Evolutionary conservation across 805 yeast species (phyloP).

Genomic region (Grigorovia transvaalensis): DNA sequence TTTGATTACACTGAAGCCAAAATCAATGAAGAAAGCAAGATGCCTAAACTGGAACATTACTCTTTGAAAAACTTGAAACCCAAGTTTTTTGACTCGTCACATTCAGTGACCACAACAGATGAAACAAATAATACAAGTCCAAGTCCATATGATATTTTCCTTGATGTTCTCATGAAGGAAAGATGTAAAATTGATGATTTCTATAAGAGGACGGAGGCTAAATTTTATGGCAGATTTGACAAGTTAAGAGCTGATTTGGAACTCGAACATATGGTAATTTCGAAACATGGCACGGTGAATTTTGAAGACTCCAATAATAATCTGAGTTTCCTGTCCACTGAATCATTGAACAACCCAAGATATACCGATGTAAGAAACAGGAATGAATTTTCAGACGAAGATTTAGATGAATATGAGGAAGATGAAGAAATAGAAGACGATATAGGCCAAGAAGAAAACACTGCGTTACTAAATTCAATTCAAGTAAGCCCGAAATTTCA

Average conservation of each 20-base stretch:
- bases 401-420: neutral
- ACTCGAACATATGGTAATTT: constrained; percentile 18
- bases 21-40: neutral
- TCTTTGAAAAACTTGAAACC: constrained; percentile 11
- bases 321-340: neutral
- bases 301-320: neutral
- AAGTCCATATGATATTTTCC: constrained; percentile 35
- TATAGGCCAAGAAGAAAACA: constrained; percentile 32
- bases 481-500: constrained; percentile 42
- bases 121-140: constrained; percentile 21
- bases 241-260: constrained; percentile 40
- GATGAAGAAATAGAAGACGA: constrained; percentile 24
- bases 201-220: constrained; percentile 37
- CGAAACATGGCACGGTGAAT: neutral
- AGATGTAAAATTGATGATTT: constrained; percentile 43
- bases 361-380: neutral
- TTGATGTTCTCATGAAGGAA: constrained; percentile 38
- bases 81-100: constrained; percentile 9
- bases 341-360: neutral
- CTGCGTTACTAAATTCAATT: constrained; percentile 40
- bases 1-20: neutral
- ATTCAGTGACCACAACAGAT: constrained; percentile 11
- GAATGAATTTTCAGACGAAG: constrained; percentile 4
- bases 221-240: constrained; percentile 37
- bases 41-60: neutral